phyloP scores from a whole-genome alignment of 1,284 basidiomycete species.

The Trichosporon sp. region DNA sequence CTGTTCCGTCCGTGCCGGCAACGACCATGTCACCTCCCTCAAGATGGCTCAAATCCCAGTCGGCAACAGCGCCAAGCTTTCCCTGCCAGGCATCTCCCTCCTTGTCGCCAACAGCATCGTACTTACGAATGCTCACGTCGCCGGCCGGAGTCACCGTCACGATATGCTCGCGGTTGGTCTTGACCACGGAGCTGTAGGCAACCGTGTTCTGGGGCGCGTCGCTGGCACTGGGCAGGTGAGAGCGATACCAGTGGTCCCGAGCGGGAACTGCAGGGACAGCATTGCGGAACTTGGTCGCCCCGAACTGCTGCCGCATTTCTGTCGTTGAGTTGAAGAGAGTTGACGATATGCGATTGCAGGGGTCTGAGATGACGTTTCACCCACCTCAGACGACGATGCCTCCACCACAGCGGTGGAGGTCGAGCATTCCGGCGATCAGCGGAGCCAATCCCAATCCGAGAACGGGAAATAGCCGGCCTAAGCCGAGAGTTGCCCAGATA shows the following conservation, averaged over 20 bases:
- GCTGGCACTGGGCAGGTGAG: slow-evolving; percentile 30
- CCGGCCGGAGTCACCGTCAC: slow-evolving; percentile 43
- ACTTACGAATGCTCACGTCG: slow-evolving; percentile 41
- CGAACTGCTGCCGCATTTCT: slow-evolving; percentile 43
- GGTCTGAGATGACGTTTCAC: slow-evolving; percentile 16
- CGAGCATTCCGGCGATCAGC: background rate
- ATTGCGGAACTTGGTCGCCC: slow-evolving; percentile 53
- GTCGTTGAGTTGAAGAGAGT: slow-evolving; percentile 1
- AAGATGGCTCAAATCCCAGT: slow-evolving; percentile 50
- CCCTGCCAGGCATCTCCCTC: slow-evolving; percentile 31
- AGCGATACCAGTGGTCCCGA: slow-evolving; percentile 46
- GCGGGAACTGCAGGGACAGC: slow-evolving; percentile 37
- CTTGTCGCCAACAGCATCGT: slow-evolving; percentile 26
- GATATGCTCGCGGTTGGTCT: slow-evolving; percentile 44
- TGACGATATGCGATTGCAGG: background rate
- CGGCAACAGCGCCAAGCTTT: slow-evolving; percentile 43
- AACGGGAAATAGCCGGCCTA: slow-evolving; percentile 9
- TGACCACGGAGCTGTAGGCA: slow-evolving; percentile 42
- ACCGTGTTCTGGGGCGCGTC: slow-evolving; percentile 29
- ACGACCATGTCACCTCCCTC: slow-evolving; percentile 44
- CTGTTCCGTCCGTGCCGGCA: slow-evolving; percentile 43
- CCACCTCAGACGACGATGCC: background rate
- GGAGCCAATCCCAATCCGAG: slow-evolving; percentile 4
- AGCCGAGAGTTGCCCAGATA: slow-evolving; percentile 9
- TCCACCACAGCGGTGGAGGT: slow-evolving; percentile 4